Evolutionary conservation across 176 grass and related monocot species (phyloP).

Genomic region (Poa annua): DNA sequence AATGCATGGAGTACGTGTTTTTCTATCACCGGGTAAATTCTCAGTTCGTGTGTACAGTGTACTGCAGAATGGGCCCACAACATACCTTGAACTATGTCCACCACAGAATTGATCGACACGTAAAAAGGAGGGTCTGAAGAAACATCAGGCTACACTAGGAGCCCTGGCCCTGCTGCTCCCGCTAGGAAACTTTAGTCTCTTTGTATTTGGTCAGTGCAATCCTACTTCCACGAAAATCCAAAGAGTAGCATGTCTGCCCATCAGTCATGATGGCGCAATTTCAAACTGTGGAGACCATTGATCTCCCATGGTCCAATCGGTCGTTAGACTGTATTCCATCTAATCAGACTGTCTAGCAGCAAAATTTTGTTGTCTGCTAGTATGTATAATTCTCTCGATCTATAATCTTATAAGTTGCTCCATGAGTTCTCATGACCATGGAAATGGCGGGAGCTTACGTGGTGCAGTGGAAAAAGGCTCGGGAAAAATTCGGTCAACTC

Average conservation of each 20-base stretch:
- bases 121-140: conserved; percentile 42
- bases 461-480: no score
- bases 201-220: conserved; percentile 48
- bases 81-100: conserved; percentile 20
- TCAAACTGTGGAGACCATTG: conserved; percentile 13
- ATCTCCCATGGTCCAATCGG: neutral
- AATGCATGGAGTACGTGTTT: neutral
- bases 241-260: conserved; percentile 13
- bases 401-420: no score
- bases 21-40: neutral
- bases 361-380: no score
- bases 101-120: neutral
- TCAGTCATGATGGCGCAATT: conserved; percentile 38
- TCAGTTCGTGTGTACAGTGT: neutral
- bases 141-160: conserved; percentile 16
- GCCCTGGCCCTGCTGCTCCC: conserved; percentile 19
- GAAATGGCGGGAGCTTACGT: no score
- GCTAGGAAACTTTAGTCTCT: conserved; percentile 30
- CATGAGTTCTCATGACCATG: no score
- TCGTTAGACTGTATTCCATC: neutral
- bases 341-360: no score
- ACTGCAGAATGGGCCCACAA: neutral
- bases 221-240: conserved; percentile 38
- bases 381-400: no score
- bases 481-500: no score